Evolutionary conservation across 1,284 basidiomycete genomes (phyloP).

Genomic region (Tilletia indica): DNA sequence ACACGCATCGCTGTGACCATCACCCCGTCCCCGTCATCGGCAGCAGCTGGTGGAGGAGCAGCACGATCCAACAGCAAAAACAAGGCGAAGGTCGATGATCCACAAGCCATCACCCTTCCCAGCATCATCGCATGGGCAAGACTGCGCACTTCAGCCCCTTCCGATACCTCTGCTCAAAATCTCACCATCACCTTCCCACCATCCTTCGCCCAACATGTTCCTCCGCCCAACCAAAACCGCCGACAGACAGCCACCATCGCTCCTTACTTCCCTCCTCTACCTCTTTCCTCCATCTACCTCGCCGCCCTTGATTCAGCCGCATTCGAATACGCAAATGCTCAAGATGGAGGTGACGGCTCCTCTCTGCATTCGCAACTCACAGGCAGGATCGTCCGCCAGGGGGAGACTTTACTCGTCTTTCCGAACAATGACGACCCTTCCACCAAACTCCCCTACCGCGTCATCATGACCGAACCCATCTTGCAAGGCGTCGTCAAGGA

Average conservation of each 20-base stretch:
- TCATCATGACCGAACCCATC: slow-evolving; percentile 47
- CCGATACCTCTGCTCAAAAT: not conserved
- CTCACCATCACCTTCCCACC: slow-evolving; percentile 9
- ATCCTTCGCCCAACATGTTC: not conserved
- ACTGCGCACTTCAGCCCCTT: not conserved
- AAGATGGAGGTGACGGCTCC: slow-evolving; percentile 21
- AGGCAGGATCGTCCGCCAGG: slow-evolving; percentile 36
- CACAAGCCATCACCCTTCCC: not conserved
- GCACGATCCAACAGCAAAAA: too few relatives aligned
- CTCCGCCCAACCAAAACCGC: not conserved
- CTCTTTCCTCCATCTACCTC: slow-evolving; percentile 36
- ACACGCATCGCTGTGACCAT: slow-evolving; percentile 1
- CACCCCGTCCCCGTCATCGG: not conserved
- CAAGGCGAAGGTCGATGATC: too few relatives aligned
- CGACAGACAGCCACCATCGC: slow-evolving; percentile 1
- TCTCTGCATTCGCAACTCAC: slow-evolving; percentile 26
- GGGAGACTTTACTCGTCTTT: slow-evolving; percentile 26
- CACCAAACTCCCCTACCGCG: slow-evolving; percentile 22
- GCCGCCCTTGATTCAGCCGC: slow-evolving; percentile 30
- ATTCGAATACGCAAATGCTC: slow-evolving; percentile 26
- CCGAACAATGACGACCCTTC: not conserved
- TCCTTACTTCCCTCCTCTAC: slow-evolving; percentile 26
- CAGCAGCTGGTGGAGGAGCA: too few relatives aligned
- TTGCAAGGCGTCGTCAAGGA: slow-evolving; percentile 40
- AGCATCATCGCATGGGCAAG: slow-evolving; percentile 13